These are phyloP conservation scores for Aristolochia californica DNA, from an alignment of 164 flowering plant genomes.

Conservation along the genomic window DNA sequence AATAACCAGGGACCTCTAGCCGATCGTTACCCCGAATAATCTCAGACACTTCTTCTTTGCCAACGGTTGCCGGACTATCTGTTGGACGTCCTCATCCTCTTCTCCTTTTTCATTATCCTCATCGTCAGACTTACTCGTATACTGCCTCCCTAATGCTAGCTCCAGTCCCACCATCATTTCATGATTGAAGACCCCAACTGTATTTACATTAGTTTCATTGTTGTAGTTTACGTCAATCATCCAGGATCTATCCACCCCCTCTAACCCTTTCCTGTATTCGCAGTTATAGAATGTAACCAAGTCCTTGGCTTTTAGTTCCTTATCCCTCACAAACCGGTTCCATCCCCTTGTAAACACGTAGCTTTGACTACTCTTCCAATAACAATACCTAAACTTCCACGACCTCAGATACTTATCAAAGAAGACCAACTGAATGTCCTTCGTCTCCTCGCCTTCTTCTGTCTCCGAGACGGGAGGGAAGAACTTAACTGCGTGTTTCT, in stretches of 20 bases:
- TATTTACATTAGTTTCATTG: background rate
- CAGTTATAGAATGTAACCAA: constrained; percentile 31
- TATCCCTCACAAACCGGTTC: constrained; percentile 64
- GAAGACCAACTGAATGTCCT: constrained; percentile 31
- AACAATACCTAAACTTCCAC: constrained; percentile 76
- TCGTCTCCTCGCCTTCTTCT: constrained; percentile 10
- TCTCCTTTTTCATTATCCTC: constrained; percentile 6
- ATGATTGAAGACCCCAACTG: background rate
- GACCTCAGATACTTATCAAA: constrained; percentile 31
- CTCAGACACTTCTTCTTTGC: constrained; percentile 13
- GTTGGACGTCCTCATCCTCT: background rate
- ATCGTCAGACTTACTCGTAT: background rate
- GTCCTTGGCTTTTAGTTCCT: constrained; percentile 43
- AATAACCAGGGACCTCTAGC: background rate
- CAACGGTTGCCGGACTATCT: background rate
- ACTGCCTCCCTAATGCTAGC: constrained; percentile 7
- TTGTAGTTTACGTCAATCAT: constrained; percentile 17
- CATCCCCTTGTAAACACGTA: constrained; percentile 74
- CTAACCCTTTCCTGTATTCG: constrained; percentile 10
- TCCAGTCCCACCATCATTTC: constrained; percentile 10
- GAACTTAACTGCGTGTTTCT: constrained; percentile 48
- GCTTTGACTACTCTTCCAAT: constrained; percentile 85
- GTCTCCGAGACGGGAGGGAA: constrained; percentile 29
- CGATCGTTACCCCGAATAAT: constrained; percentile 34
- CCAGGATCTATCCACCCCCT: constrained; percentile 8